phyloP scores from a whole-genome alignment of 495 filamentous ascomycete genomes.

The Penicillium subrubescens region DNA sequence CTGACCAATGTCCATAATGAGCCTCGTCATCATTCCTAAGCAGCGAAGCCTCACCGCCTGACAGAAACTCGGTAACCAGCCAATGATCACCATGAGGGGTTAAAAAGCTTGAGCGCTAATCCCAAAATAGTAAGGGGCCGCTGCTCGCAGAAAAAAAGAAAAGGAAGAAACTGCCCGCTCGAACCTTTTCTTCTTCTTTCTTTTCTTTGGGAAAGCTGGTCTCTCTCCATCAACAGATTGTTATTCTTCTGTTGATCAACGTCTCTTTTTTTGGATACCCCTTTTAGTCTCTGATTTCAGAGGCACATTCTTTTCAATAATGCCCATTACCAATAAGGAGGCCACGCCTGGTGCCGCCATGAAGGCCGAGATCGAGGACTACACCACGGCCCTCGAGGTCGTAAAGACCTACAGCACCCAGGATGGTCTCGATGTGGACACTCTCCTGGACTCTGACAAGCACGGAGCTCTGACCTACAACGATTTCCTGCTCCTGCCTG shows the following conservation, averaged over 20 bases:
- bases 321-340: slow-evolving; percentile 73
- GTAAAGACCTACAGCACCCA: slow-evolving; percentile 68
- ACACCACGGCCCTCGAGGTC: slow-evolving; percentile 72
- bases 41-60: slow-evolving; percentile 32
- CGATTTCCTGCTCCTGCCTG: slow-evolving; percentile 69
- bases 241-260: slow-evolving; percentile 52
- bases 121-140: slow-evolving; percentile 22
- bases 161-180: slow-evolving; percentile 41
- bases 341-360: slow-evolving; percentile 40
- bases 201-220: slow-evolving; percentile 58
- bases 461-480: slow-evolving; percentile 90
- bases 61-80: slow-evolving; percentile 40
- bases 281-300: slow-evolving; percentile 11
- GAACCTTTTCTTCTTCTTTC: slow-evolving; percentile 51
- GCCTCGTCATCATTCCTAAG: slow-evolving; percentile 14
- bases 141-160: slow-evolving; percentile 33
- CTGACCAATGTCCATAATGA: not conserved
- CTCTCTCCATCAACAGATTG: slow-evolving; percentile 56
- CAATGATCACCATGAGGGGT: slow-evolving; percentile 25
- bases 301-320: slow-evolving; percentile 45
- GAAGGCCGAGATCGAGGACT: slow-evolving; percentile 55
- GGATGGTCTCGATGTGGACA: slow-evolving; percentile 84
- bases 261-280: slow-evolving; percentile 9
- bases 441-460: slow-evolving; percentile 81
- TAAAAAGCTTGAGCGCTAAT: slow-evolving; percentile 22